Conservation (phyloP, 331 rosid genomes). For the Pyrus hybrid region DNA sequence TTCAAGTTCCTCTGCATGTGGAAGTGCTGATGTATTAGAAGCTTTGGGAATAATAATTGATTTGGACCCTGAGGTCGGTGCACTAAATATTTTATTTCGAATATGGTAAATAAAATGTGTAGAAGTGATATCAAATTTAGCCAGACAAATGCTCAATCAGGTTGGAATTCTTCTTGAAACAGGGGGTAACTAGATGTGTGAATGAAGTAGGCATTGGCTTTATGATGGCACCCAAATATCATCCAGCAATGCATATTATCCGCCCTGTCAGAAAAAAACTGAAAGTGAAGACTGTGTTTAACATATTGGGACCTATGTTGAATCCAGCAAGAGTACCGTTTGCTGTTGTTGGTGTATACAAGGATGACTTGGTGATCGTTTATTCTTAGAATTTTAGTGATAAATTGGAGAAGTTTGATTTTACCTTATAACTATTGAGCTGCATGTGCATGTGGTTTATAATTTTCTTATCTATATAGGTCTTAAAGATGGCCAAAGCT, state of each 20-base stretch:
- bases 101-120: neutral
- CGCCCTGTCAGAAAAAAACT: constrained; percentile 76
- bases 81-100: neutral
- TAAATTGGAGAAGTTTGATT: neutral
- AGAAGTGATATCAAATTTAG: neutral
- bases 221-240: constrained; percentile 89
- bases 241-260: constrained; percentile 83
- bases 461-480: constrained; percentile 30
- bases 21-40: constrained; percentile 96
- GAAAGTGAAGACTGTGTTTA: constrained; percentile 77
- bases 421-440: neutral
- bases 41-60: constrained; percentile 66
- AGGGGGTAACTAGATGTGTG: constrained; percentile 72
- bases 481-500: constrained; percentile 79
- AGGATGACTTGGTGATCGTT: constrained; percentile 64
- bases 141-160: neutral
- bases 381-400: constrained; percentile 1
- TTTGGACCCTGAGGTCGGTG: constrained; percentile 76
- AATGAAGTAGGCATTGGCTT: constrained; percentile 84
- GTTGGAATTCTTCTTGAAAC: constrained; percentile 21
- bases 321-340: constrained; percentile 84
- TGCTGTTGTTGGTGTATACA: constrained; percentile 94
- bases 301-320: constrained; percentile 88
- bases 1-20: constrained; percentile 93
- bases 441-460: neutral